phyloP scores from a whole-genome alignment of 208 protist species.

The Jaenimonas drosophilae region DNA sequence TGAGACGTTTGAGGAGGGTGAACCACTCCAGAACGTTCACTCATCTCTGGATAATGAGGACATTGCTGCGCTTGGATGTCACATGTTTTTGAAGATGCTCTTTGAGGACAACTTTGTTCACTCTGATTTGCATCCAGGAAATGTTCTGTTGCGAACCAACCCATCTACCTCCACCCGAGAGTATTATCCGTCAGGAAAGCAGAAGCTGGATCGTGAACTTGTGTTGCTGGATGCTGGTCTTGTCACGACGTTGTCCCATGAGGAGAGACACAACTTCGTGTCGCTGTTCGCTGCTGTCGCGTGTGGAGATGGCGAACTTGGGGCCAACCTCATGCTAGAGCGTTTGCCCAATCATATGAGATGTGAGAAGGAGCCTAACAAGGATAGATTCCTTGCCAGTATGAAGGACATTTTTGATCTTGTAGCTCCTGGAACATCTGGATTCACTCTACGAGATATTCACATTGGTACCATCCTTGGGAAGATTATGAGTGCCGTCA shows the following conservation, averaged over 20 bases:
- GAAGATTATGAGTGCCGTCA: conserved; percentile 66
- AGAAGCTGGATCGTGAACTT: conserved; percentile 42
- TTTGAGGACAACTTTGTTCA: conserved; percentile 94
- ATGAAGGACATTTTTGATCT: conserved; percentile 78
- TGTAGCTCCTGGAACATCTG: conserved; percentile 52
- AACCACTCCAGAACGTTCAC: conserved; percentile 47
- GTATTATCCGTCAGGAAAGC: conserved; percentile 63
- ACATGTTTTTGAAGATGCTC: conserved; percentile 93
- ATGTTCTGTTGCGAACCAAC: conserved; percentile 72
- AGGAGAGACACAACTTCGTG: conserved; percentile 89
- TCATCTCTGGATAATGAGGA: conserved; percentile 35
- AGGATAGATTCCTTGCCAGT: conserved; percentile 42
- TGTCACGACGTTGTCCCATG: conserved; percentile 69
- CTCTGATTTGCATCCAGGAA: conserved; percentile 91
- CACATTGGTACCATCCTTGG: conserved; percentile 68
- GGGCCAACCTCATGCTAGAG: conserved; percentile 88
- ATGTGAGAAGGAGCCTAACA: conserved; percentile 15
- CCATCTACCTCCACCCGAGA: conserved; percentile 1
- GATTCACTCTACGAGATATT: conserved; percentile 77
- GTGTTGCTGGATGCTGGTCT: conserved; percentile 89
- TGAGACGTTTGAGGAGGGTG: conserved; percentile 85
- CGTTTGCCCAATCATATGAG: conserved; percentile 26
- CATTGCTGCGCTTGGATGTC: conserved; percentile 71
- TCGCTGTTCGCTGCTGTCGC: conserved; percentile 87
- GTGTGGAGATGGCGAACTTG: conserved; percentile 75